Base-by-base conservation (phyloP, 176 grass and related monocot genomes). In the Pontederia crassipes region DNA sequence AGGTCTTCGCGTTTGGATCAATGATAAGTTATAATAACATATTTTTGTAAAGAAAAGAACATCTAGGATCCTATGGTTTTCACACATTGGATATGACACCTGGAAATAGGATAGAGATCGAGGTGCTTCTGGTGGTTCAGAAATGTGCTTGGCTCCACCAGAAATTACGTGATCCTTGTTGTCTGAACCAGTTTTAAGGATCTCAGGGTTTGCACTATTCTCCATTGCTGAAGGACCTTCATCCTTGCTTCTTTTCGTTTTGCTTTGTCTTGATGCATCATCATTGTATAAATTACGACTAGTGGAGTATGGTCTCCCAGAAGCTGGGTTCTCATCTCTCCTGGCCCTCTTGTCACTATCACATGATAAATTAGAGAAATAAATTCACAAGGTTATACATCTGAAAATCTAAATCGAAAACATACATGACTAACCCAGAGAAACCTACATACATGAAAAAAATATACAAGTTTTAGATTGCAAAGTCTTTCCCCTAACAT, bases 301-400 rank as follows among this genome's bases (percentile, higher is more conserved):
- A 32, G 67, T 70, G 45, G 68, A 24, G 29, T 72, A 75, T 12
- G 65, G 47, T 71, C 82, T 82, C 1, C 69, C 78, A 10, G 78
- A 81, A 52, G 72, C 75, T 17, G 63, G 78, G 61, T 73, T 82
- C 72, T 68, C 72, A 46, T 79, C 82, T 26, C 78, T 79, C 45
- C 81, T 66, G 29, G 63, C 55, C 51, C 72, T 82, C 69, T 74
- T 85, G 47, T 78, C 75, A 64, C 82, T 82, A 75, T 66, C 35
- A 81, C 58, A 45, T 61, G 2, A 1, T 48, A 45, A 68, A 52
- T 4, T 11, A 45, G 71, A 75, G 32, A 53, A 68, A 50, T 61
- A 67, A 13, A 11, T 72, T 58, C 59, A 3, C 15, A 62, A 40
- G 28, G 29, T 62, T 47, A n/a, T 46, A 12, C 11, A 16, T 8